A percentile compares a stretch with the other conserved stretches of the same genome.
Conservation (phyloP, 2,329 filamentous ascomycete genomes). For the Apiospora hydei region DNA sequence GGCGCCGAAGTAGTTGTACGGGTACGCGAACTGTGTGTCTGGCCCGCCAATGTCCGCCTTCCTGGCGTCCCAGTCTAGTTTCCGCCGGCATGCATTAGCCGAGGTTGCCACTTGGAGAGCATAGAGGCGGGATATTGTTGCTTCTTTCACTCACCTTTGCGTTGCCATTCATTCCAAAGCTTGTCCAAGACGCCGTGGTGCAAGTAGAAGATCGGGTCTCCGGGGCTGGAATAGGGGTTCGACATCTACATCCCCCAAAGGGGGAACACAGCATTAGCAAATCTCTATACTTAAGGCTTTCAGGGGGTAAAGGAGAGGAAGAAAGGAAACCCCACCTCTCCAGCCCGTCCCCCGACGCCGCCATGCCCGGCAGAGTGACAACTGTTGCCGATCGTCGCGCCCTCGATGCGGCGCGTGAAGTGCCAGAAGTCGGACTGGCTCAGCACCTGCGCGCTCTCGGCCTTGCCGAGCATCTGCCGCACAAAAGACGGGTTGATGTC, state of each 20-base stretch:
- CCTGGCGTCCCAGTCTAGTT: conserved; percentile 38
- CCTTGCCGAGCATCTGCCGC: conserved; percentile 28
- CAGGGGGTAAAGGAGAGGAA: neutral
- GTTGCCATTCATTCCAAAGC: conserved; percentile 44
- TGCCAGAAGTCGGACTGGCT: conserved; percentile 36
- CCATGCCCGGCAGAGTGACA: conserved; percentile 40
- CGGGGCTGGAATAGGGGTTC: conserved; percentile 39
- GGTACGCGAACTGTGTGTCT: conserved; percentile 42
- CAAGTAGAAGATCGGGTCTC: conserved; percentile 45
- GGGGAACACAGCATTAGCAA: neutral
- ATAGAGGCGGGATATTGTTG: neutral
- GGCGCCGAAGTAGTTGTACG: conserved; percentile 43
- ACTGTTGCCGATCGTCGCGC: conserved; percentile 31
- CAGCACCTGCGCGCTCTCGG: conserved; percentile 28
- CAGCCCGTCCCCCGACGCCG: conserved; percentile 40
- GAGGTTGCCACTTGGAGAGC: neutral
- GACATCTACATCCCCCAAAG: conserved; percentile 31
- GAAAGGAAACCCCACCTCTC: conserved; percentile 34
- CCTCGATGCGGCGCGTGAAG: conserved; percentile 40
- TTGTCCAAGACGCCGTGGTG: conserved; percentile 40
- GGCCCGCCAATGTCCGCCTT: conserved; percentile 42
- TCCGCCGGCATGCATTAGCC: neutral
- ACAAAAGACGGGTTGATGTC: conserved; percentile 39
- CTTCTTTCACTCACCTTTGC: conserved; percentile 25
- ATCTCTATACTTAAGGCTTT: too few species aligned